Evolutionary conservation across 768 basidiomycete species (phyloP), one percentile per base, ranked within the genome.

Genomic region (Auriscalpium microsporum): DNA sequence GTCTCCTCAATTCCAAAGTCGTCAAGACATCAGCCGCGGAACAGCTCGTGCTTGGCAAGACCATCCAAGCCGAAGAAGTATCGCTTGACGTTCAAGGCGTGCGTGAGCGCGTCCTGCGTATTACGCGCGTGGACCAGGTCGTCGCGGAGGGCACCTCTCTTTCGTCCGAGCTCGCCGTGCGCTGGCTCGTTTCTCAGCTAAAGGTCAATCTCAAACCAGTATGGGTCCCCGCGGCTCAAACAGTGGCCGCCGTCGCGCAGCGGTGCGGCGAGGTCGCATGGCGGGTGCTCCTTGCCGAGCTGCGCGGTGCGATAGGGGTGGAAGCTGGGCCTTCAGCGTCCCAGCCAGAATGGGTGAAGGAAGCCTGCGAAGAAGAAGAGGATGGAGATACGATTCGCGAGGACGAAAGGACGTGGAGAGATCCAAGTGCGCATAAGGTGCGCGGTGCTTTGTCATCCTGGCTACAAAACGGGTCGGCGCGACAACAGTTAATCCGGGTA

Each of bases 191-290:
- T 87, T 90, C 88, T 7, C 94, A 96, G 67, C 75, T 97, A 52
- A 97, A 98, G 72, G 87, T 97, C 57, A 95, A 94, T 66, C 72
- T 98, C 46, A 80, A 90, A 33, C 96, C 96, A 0, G 65, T 96
- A 14, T 99, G 94, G 88, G 79, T 83, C 4, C 87, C 94, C 16
- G 82, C 93, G 4, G 78, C 84, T 11, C 78, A 78, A 10, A 85
- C 88, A 0, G 68, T 96, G 6, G 75, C 79, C 0, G 65, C 69
- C 2, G 58, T 82, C 13, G 75, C 80, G 0, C 67, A 68, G 34
- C 72, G 79, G n/a, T 86, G 84, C 57, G 84, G 81, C 0, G 83
- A 90, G 59, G 58, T 78, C 1, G 80, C 90, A 2, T 96, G 94
- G 94, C 58, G 64, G 8, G 63, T 85, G 14, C 56, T 93, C 13